Percentiles rank a stretch among this genome's conserved stretches.
Evolutionary conservation across 148 eudicot genomes (phyloP).

Genomic region (Pouteria glomerata): DNA sequence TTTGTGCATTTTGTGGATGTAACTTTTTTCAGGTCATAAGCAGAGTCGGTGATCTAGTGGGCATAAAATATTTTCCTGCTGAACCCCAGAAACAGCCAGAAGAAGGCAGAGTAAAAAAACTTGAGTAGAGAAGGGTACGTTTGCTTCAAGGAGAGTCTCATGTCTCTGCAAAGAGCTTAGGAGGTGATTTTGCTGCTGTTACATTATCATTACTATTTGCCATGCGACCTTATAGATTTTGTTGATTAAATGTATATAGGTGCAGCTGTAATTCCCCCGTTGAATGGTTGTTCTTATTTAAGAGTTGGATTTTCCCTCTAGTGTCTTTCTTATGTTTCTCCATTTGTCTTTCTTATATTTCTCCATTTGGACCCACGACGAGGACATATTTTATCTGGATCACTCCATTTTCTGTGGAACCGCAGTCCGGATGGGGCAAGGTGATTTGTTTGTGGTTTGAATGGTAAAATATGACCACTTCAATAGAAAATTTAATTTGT

Average conservation of each 20-base stretch:
- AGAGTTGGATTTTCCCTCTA: background rate
- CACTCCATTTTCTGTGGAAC: too few species aligned
- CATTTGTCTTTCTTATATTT: background rate
- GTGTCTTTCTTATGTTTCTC: background rate
- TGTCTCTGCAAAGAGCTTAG: background rate
- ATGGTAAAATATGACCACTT: too few species aligned
- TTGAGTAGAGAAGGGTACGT: slow-evolving; percentile 22
- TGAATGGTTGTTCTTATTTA: background rate
- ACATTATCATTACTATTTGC: too few species aligned
- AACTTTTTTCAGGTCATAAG: slow-evolving; percentile 57
- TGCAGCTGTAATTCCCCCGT: background rate
- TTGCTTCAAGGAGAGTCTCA: background rate
- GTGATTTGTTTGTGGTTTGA: too few species aligned
- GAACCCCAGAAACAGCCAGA: slow-evolving; percentile 67
- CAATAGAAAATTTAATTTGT: too few species aligned
- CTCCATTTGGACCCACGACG: too few species aligned
- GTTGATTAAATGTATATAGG: slow-evolving; percentile 10
- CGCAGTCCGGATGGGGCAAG: too few species aligned
- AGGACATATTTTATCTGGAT: too few species aligned
- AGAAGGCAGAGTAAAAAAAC: slow-evolving; percentile 51
- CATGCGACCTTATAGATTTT: slow-evolving; percentile 2
- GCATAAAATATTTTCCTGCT: slow-evolving; percentile 94
- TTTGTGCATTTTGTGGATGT: background rate
- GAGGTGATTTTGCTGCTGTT: slow-evolving; percentile 3
- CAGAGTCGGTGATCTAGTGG: slow-evolving; percentile 80